phyloP scores from a whole-genome alignment of 1,284 basidiomycete species.

The Cryptococcus hybrid region DNA sequence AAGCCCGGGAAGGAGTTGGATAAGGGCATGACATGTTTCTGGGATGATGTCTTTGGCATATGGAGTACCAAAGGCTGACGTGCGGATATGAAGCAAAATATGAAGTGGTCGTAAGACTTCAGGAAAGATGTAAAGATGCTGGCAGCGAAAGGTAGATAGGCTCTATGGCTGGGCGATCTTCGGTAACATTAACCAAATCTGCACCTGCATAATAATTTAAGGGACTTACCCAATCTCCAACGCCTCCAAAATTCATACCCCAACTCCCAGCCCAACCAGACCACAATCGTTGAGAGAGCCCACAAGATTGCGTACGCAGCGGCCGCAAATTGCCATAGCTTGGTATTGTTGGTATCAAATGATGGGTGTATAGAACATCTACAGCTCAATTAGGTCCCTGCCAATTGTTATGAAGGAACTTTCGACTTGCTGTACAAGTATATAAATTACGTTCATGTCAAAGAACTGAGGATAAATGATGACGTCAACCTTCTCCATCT shows the following conservation, averaged over 20 bases:
- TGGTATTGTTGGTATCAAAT: conserved; percentile 9
- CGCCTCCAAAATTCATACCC: conserved; percentile 73
- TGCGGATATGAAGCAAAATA: conserved; percentile 74
- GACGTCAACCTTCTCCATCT: neutral
- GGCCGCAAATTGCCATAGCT: conserved; percentile 32
- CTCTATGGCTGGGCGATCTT: conserved; percentile 73
- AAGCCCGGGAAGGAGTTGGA: conserved; percentile 75
- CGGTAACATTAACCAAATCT: neutral
- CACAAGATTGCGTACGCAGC: conserved; percentile 62
- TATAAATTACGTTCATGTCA: conserved; percentile 38
- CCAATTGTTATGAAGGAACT: neutral
- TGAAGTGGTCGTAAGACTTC: conserved; percentile 74
- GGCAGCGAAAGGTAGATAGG: conserved; percentile 77
- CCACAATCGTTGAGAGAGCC: conserved; percentile 67
- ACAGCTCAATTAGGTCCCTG: neutral
- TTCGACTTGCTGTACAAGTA: conserved; percentile 28
- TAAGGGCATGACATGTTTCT: conserved; percentile 72
- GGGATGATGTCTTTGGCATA: conserved; percentile 51
- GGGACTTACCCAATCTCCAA: conserved; percentile 71
- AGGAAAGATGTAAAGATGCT: conserved; percentile 69
- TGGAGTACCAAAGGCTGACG: conserved; percentile 57
- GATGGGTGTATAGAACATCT: conserved; percentile 28
- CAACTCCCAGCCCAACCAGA: conserved; percentile 75
- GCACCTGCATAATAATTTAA: conserved; percentile 28
- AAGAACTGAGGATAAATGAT: conserved; percentile 27